Conservation (phyloP, 179 eudicot species). For the Amaranthus tricolor region DNA sequence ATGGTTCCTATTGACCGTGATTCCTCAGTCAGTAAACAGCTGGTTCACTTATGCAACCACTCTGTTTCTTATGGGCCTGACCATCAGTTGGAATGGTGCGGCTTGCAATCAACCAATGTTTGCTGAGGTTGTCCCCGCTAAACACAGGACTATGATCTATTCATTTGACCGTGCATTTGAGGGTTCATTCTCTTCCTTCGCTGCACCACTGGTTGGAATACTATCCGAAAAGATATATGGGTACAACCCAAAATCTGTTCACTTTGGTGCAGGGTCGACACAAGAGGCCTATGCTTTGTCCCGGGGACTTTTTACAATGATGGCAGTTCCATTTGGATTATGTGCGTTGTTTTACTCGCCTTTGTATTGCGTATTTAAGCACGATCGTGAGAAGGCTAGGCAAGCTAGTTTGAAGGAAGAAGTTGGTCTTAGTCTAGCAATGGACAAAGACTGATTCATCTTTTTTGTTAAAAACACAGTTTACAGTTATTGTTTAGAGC, state of each 20-base stretch:
- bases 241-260: slow-evolving; percentile 61
- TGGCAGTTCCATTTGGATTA: slow-evolving; percentile 87
- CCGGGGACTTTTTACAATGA: slow-evolving; percentile 77
- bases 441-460: slow-evolving; percentile 12
- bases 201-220: slow-evolving; percentile 90
- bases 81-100: slow-evolving; percentile 80
- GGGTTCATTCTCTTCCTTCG: slow-evolving; percentile 87
- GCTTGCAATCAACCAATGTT: slow-evolving; percentile 87
- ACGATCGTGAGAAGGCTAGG: slow-evolving; percentile 68
- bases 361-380: slow-evolving; percentile 57
- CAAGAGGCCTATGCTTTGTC: slow-evolving; percentile 82
- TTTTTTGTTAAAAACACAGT: neutral
- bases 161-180: slow-evolving; percentile 95
- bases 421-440: slow-evolving; percentile 6
- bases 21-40: slow-evolving; percentile 63
- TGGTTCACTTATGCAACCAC: slow-evolving; percentile 54
- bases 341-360: slow-evolving; percentile 81
- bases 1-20: slow-evolving; percentile 61
- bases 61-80: slow-evolving; percentile 80
- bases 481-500: neutral
- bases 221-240: slow-evolving; percentile 87
- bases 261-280: slow-evolving; percentile 51
- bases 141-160: slow-evolving; percentile 90
- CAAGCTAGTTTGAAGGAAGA: slow-evolving; percentile 53
- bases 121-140: slow-evolving; percentile 86